Evolutionary conservation across 1,284 basidiomycete genomes (phyloP), one percentile per base, ranked within the genome.

Genomic region (Moniliella sp.): DNA sequence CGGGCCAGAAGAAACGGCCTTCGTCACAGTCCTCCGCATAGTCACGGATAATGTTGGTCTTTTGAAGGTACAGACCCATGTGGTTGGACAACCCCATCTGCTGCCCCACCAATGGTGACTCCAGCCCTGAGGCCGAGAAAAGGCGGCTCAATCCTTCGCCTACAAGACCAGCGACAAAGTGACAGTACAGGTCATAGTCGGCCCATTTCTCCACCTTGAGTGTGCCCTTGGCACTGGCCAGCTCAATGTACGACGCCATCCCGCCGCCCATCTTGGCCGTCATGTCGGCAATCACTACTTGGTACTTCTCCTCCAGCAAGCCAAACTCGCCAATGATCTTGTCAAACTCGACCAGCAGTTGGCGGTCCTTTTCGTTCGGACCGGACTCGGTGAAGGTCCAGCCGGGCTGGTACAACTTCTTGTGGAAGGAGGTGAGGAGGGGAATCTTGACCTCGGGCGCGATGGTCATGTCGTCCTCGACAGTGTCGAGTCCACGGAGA

Each of bases 391-490:
- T 67, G 59, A 82, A 97, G 13, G 68, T 78, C 84, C 86, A 97
- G 12, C 82, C 84, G 0, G 77, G 74, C 12, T 75, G 73, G 15
- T 78, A 66, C 8, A 81, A 75, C 46, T 77, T 73, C 50, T 75
- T 65, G 65, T 91, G 75, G 64, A 94, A 88, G 10, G 73, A 64
- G 26, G 81, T 73, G 23, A 99, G 68, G 10, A 94, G 54, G 7
- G 79, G 77, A 37, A 88, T 76, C 61, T 99, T 99, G 46, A 75
- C 64, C 8, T 74, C 66, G 61, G 84, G 77, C 1, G 78, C 69
- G 36, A 99, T 72, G 2, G 84, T 81, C 84, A 94, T 97, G 66
- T 99, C 88, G 61, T 97, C 88, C 62, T 99, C 88, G 39, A 99
- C 72, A 8, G 91, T 97, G 63, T 97, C 91, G 18, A 97, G 66